A percentile compares a stretch with the other conserved stretches of the same genome.
Conservation (phyloP, 202 grass and related monocot species). For the Zoysia matrella region DNA sequence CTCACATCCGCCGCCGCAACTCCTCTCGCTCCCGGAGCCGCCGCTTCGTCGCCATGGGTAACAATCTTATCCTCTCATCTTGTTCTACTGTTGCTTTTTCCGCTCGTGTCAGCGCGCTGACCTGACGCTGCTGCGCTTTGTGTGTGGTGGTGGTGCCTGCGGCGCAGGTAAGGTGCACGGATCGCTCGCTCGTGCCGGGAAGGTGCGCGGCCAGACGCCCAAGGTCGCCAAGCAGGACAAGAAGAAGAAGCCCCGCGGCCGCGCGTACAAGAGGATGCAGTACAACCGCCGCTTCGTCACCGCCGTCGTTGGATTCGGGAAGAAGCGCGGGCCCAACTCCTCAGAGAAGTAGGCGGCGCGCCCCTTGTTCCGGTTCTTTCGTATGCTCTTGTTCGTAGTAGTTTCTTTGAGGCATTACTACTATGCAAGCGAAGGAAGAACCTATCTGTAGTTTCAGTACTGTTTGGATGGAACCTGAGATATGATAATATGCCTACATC, state of each 20-base stretch:
- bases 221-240: constrained; percentile 86
- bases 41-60: constrained; percentile 58
- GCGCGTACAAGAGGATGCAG: constrained; percentile 77
- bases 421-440: constrained; percentile 13
- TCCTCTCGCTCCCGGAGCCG: not conserved
- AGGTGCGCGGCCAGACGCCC: constrained; percentile 72
- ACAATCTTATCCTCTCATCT: not conserved
- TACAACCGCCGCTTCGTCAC: constrained; percentile 82
- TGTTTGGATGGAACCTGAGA: constrained; percentile 10
- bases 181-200: constrained; percentile 70
- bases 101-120: not conserved
- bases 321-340: constrained; percentile 79
- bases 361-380: no score
- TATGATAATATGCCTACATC: constrained; percentile 8
- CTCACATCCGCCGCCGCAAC: not conserved
- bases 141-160: not conserved
- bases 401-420: not conserved
- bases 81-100: not conserved
- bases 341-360: constrained; percentile 62
- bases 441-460: constrained; percentile 28
- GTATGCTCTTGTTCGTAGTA: no score
- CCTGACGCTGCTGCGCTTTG: not conserved
- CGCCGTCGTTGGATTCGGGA: constrained; percentile 76
- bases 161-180: constrained; percentile 75
- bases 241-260: constrained; percentile 76